Conservation (phyloP, 805 yeast genomes). For the Teunomyces cretensis region DNA sequence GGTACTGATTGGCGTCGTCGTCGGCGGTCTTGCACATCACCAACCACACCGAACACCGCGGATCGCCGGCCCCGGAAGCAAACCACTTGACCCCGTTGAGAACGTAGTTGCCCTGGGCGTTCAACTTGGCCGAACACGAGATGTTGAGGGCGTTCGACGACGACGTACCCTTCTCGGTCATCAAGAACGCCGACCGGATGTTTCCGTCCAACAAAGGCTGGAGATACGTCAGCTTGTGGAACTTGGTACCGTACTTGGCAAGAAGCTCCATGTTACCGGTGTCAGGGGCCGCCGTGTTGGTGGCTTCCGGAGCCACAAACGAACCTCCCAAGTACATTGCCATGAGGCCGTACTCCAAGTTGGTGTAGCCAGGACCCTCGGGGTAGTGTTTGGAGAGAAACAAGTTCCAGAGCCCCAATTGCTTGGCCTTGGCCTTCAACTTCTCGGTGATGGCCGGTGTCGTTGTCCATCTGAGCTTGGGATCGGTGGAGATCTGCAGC, state of each 20-base stretch:
- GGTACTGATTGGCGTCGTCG: slow-evolving; percentile 32
- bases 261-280: slow-evolving; percentile 60
- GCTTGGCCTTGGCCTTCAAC: slow-evolving; percentile 52
- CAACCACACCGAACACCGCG: slow-evolving; percentile 53
- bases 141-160: slow-evolving; percentile 65
- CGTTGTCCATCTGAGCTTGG: slow-evolving; percentile 45
- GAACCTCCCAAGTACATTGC: slow-evolving; percentile 60
- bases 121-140: slow-evolving; percentile 40
- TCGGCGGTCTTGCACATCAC: slow-evolving; percentile 51
- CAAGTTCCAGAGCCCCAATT: slow-evolving; percentile 60
- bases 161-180: slow-evolving; percentile 63
- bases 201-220: slow-evolving; percentile 53
- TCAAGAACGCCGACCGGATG: slow-evolving; percentile 59
- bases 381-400: slow-evolving; percentile 49
- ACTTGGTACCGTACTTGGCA: slow-evolving; percentile 41
- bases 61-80: slow-evolving; percentile 71
- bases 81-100: slow-evolving; percentile 68
- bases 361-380: slow-evolving; percentile 58
- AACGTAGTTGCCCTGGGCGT: slow-evolving; percentile 45
- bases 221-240: slow-evolving; percentile 47
- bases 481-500: slow-evolving; percentile 38
- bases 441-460: slow-evolving; percentile 50
- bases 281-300: slow-evolving; percentile 63
- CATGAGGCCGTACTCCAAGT: slow-evolving; percentile 65
- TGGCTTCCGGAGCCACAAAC: slow-evolving; percentile 55